These are phyloP conservation scores for Thymus mandschuricus DNA, from an alignment of 257 asterid genomes.

Conservation along the genomic window DNA sequence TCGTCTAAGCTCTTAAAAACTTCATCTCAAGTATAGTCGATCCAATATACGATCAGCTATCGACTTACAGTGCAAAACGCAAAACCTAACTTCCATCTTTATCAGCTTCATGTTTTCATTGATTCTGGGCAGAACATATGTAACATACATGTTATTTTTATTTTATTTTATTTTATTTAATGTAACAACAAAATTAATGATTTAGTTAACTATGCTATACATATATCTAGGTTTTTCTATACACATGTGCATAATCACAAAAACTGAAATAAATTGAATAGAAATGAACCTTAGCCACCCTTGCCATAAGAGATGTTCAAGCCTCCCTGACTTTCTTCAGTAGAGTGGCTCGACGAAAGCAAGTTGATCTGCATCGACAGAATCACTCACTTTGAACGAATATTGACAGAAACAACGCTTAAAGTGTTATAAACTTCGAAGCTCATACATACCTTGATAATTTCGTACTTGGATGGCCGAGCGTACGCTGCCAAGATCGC, in stretches of 20 bases:
- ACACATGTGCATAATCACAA: not conserved
- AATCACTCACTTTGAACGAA: not conserved
- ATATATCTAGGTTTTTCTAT: not conserved
- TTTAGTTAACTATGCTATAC: not conserved
- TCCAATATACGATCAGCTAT: too few species aligned
- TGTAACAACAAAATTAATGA: too few species aligned
- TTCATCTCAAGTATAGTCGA: too few species aligned
- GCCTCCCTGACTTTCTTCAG: constrained; percentile 36
- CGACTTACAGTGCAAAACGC: too few species aligned
- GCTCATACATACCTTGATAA: constrained; percentile 60
- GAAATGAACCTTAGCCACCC: constrained; percentile 35
- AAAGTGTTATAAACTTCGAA: not conserved
- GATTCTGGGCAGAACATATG: too few species aligned
- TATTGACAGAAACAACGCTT: not conserved
- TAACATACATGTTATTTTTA: too few species aligned
- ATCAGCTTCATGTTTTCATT: too few species aligned
- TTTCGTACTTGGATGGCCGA: constrained; percentile 58
- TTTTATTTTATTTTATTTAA: too few species aligned
- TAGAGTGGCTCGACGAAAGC: constrained; percentile 50
- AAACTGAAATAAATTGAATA: not conserved
- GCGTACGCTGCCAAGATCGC: constrained; percentile 62
- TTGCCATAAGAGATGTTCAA: constrained; percentile 34
- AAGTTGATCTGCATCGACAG: constrained; percentile 60
- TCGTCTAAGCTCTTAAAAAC: too few species aligned
- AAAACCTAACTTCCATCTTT: too few species aligned